Percentiles rank a stretch among this genome's conserved stretches.
These are phyloP conservation scores for Trametes gibbosa DNA, from an alignment of 768 basidiomycete species.

Conservation along the genomic window DNA sequence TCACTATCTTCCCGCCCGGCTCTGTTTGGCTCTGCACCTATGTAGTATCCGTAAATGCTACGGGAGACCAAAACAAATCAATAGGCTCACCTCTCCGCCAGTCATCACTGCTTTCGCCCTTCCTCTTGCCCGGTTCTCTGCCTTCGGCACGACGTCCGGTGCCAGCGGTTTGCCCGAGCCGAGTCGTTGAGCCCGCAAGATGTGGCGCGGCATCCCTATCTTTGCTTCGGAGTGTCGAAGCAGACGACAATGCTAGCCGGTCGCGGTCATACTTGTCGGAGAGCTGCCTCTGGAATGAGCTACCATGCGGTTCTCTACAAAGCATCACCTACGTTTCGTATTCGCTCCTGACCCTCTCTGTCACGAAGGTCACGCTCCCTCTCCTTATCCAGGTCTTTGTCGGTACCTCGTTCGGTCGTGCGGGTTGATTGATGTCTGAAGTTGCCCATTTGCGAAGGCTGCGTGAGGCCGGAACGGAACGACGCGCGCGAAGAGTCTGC, in stretches of 20 bases:
- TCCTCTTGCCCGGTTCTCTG: slow-evolving; percentile 62
- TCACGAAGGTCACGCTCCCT: slow-evolving; percentile 58
- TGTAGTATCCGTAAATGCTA: not conserved
- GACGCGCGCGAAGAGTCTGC: slow-evolving; percentile 59
- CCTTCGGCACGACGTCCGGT: slow-evolving; percentile 54
- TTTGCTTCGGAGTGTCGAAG: slow-evolving; percentile 50
- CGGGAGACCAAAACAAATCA: not conserved
- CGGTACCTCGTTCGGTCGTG: slow-evolving; percentile 50
- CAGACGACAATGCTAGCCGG: slow-evolving; percentile 55
- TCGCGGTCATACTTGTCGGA: slow-evolving; percentile 89
- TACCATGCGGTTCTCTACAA: no score
- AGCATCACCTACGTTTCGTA: slow-evolving; percentile 61
- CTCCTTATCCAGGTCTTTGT: slow-evolving; percentile 42
- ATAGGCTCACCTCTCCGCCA: slow-evolving; percentile 73
- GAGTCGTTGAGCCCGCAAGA: slow-evolving; percentile 41
- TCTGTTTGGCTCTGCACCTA: slow-evolving; percentile 50
- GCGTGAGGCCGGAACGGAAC: slow-evolving; percentile 70
- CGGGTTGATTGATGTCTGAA: slow-evolving; percentile 87
- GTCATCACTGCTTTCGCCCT: slow-evolving; percentile 76
- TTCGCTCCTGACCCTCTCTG: slow-evolving; percentile 74
- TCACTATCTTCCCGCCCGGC: slow-evolving; percentile 62
- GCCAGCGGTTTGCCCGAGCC: slow-evolving; percentile 35
- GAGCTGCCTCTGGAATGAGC: slow-evolving; percentile 45
- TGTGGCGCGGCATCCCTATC: slow-evolving; percentile 69
- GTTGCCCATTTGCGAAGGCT: slow-evolving; percentile 91